Conservation (phyloP, 1,139 yeast genomes). For the Suhomyces guaymorum region DNA sequence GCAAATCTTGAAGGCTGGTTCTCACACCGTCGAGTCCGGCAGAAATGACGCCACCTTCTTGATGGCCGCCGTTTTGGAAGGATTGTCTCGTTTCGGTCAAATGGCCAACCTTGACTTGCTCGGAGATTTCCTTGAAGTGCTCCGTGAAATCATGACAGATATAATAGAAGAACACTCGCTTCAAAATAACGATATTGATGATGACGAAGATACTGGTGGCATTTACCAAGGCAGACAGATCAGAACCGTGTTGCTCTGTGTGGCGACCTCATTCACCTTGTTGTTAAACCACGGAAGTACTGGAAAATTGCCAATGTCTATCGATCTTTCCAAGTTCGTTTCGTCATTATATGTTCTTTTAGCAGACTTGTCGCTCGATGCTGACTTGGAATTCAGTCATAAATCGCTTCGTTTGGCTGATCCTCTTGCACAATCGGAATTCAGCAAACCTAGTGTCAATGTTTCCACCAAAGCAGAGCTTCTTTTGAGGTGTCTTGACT, state of each 20-base stretch:
- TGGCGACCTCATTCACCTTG: slow-evolving; percentile 84
- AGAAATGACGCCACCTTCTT: slow-evolving; percentile 54
- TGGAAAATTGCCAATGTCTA: slow-evolving; percentile 54
- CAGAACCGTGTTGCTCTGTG: slow-evolving; percentile 79
- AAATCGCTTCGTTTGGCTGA: slow-evolving; percentile 77
- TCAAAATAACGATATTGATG: slow-evolving; percentile 18
- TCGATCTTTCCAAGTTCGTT: slow-evolving; percentile 71
- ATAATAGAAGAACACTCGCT: slow-evolving; percentile 36
- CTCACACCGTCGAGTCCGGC: slow-evolving; percentile 22
- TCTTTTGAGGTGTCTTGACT: slow-evolving; percentile 73
- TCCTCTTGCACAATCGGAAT: slow-evolving; percentile 49
- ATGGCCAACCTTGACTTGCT: slow-evolving; percentile 89
- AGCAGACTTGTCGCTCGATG: slow-evolving; percentile 69
- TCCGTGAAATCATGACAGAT: slow-evolving; percentile 72
- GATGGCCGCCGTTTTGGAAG: slow-evolving; percentile 88
- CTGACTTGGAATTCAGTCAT: slow-evolving; percentile 84
- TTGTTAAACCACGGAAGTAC: slow-evolving; percentile 70
- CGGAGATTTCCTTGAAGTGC: slow-evolving; percentile 88
- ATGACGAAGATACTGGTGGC: slow-evolving; percentile 31
- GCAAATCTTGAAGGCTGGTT: slow-evolving; percentile 63
- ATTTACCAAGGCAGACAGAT: slow-evolving; percentile 37
- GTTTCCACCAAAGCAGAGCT: slow-evolving; percentile 89
- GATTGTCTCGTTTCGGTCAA: slow-evolving; percentile 85
- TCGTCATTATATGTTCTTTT: slow-evolving; percentile 69
- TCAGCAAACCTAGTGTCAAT: slow-evolving; percentile 68